Evolutionary conservation across 192 early-diverging fungal genomes (phyloP).

Genomic region (Coemansia sp.): DNA sequence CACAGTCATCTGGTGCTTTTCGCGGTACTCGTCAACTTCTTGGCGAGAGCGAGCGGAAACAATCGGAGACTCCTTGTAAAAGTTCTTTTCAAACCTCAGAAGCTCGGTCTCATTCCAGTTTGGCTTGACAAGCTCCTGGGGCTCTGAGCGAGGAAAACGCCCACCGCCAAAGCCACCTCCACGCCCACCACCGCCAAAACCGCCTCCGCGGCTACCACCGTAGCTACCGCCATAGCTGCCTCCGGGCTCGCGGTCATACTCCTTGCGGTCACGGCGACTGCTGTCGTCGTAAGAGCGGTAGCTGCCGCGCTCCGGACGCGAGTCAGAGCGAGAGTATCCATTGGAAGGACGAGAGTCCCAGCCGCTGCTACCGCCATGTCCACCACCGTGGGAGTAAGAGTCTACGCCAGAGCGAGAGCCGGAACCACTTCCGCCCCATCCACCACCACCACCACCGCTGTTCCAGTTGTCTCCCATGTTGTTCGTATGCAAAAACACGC

Average conservation of each 20-base stretch:
- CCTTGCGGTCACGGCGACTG: conserved; percentile 69
- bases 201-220: conserved; percentile 24
- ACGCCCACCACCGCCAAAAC: conserved; percentile 15
- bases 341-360: conserved; percentile 30
- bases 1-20: conserved; percentile 80
- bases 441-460: conserved; percentile 13
- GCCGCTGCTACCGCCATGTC: conserved; percentile 14
- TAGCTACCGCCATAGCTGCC: conserved; percentile 18
- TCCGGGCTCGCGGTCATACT: conserved; percentile 40
- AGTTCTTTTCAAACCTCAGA: conserved; percentile 93
- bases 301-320: conserved; percentile 57
- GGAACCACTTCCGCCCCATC: conserved; percentile 4
- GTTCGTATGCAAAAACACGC: neutral
- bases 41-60: conserved; percentile 69
- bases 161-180: conserved; percentile 25
- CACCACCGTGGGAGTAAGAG: conserved; percentile 3
- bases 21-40: conserved; percentile 82
- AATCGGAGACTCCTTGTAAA: conserved; percentile 84
- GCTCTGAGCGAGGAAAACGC: conserved; percentile 32
- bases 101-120: conserved; percentile 75
- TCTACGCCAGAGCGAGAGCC: conserved; percentile 7
- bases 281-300: conserved; percentile 67
- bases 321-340: conserved; percentile 22
- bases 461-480: conserved; percentile 36
- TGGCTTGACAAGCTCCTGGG: conserved; percentile 52